Conservation (phyloP, 179 eudicot species). For the Silene vulgaris region DNA sequence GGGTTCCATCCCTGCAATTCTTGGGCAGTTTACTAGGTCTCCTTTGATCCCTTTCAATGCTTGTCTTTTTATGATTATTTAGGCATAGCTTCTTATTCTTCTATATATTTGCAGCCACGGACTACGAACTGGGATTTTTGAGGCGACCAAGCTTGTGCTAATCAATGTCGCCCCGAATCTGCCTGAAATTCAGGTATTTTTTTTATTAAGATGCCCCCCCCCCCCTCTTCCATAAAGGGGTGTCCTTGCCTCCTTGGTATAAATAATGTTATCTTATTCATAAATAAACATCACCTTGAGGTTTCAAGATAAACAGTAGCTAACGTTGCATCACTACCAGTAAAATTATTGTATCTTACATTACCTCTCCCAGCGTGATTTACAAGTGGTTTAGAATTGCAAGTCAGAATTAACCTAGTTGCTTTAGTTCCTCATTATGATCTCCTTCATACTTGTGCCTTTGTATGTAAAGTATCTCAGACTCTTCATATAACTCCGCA, state of each 20-base stretch:
- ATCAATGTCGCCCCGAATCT: conserved; percentile 70
- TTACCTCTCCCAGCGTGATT: background rate
- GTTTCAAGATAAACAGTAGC: background rate
- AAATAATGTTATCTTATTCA: background rate
- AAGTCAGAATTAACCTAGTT: background rate
- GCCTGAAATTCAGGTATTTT: conserved; percentile 67
- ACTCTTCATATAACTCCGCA: background rate
- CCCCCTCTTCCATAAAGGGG: background rate
- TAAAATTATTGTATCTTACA: background rate
- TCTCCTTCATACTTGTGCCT: background rate
- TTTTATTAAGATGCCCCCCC: background rate
- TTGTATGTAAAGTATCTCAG: background rate
- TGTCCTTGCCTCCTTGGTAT: background rate
- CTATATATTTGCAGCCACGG: conserved; percentile 67
- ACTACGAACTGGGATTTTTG: conserved; percentile 84
- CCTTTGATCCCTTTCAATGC: background rate
- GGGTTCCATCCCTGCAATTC: conserved; percentile 88
- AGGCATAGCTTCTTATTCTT: background rate
- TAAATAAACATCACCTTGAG: no score
- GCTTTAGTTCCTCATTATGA: background rate
- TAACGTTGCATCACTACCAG: background rate
- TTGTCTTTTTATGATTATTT: conserved; percentile 3
- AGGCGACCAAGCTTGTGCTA: conserved; percentile 73
- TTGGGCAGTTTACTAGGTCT: conserved; percentile 94
- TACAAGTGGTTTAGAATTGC: background rate